Evolutionary conservation across 176 grass and related monocot species (phyloP).

Genomic region (Hyparrhenia diplandra): DNA sequence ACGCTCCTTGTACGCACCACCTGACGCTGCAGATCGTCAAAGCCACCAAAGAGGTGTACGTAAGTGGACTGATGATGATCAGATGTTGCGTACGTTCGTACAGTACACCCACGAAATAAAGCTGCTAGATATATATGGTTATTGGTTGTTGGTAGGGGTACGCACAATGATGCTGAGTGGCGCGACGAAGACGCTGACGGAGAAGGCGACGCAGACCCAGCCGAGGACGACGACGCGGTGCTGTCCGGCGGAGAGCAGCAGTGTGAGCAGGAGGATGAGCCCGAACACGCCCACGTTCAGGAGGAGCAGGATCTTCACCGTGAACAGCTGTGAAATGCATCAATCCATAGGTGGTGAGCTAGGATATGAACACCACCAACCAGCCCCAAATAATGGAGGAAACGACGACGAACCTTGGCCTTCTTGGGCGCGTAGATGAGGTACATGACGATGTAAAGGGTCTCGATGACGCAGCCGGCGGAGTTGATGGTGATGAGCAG

Average conservation of each 20-base stretch:
- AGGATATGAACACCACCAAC: too few species aligned
- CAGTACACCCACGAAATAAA: too few species aligned
- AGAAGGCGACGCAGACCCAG: constrained; percentile 80
- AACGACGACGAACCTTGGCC: too few species aligned
- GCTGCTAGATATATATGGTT: too few species aligned
- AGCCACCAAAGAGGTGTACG: too few species aligned
- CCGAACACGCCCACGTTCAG: constrained; percentile 61
- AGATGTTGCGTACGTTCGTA: too few species aligned
- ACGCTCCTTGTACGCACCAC: constrained; percentile 76
- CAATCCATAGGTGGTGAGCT: too few species aligned
- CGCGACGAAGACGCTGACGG: constrained; percentile 74
- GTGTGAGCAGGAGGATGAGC: constrained; percentile 60
- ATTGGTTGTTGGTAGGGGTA: not conserved
- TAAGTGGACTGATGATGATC: not conserved
- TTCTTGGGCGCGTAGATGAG: constrained; percentile 60
- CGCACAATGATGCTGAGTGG: constrained; percentile 76
- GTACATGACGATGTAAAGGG: constrained; percentile 65
- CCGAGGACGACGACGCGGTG: constrained; percentile 47
- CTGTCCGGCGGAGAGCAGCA: constrained; percentile 26
- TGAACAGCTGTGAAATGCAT: constrained; percentile 79
- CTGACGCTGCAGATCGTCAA: constrained; percentile 36
- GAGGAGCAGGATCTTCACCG: constrained; percentile 51
- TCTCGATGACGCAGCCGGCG: constrained; percentile 78
- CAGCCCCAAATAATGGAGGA: too few species aligned
- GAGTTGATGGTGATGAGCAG: constrained; percentile 80